A percentile compares a stretch with the other conserved stretches of the same genome.
Conservation (phyloP, 2,329 filamentous ascomycete genomes). For the Eurotiales sp. region DNA sequence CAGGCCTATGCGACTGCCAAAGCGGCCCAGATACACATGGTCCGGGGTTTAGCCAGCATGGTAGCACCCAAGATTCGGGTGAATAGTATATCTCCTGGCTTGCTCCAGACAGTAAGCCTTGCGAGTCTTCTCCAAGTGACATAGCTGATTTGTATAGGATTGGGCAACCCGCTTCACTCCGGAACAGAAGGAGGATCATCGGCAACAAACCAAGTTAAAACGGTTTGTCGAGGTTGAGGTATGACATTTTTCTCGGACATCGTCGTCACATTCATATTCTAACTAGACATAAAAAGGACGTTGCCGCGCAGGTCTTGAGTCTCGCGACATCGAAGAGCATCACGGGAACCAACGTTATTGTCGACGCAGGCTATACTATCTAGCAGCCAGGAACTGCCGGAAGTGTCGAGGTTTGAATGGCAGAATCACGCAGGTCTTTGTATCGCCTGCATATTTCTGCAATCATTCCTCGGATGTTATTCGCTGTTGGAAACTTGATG, state of each 20-base stretch:
- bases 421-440: not conserved
- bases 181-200: not conserved
- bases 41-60: not conserved
- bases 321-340: not conserved
- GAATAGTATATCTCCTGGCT: not conserved
- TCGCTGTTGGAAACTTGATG: slow-evolving; percentile 23
- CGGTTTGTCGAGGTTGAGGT: not conserved
- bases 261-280: not conserved
- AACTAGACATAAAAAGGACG: not conserved
- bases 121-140: not conserved
- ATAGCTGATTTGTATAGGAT: not conserved
- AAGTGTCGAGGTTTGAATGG: not conserved
- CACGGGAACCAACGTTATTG: not conserved
- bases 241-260: not conserved
- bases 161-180: not conserved
- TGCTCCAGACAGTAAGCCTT: not conserved
- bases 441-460: not conserved
- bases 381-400: not conserved
- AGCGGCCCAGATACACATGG: not conserved
- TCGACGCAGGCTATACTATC: not conserved
- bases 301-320: not conserved
- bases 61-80: not conserved
- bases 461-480: not conserved
- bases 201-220: not conserved
- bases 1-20: not conserved